phyloP scores from a whole-genome alignment of 352 stramenopile species.

The Phytopythium kandeliae region DNA sequence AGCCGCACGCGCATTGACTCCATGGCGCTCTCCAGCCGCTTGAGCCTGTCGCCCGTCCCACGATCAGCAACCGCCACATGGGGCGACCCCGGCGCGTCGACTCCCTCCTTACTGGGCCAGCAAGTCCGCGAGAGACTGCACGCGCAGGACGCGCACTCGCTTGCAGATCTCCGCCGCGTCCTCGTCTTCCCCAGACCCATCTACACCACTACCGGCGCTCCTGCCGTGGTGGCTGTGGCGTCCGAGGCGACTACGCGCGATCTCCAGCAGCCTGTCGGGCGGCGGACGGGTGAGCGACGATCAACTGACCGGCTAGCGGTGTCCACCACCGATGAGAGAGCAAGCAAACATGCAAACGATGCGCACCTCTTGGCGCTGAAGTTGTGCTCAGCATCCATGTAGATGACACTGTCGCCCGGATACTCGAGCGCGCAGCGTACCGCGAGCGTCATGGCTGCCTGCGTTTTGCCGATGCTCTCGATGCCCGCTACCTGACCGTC shows the following conservation, averaged over 20 bases:
- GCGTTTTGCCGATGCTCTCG: conserved; percentile 72
- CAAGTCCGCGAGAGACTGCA: conserved; percentile 37
- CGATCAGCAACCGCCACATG: too few relatives aligned
- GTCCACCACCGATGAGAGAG: background rate
- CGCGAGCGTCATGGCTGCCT: conserved; percentile 68
- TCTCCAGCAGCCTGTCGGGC: conserved; percentile 34
- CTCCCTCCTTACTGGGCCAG: conserved; percentile 24
- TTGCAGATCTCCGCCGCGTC: conserved; percentile 22
- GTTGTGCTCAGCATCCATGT: conserved; percentile 67
- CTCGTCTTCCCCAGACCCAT: background rate
- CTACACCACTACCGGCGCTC: too few relatives aligned
- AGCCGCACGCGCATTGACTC: conserved; percentile 44
- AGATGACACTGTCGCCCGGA: conserved; percentile 44
- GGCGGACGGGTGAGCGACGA: background rate
- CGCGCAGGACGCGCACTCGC: conserved; percentile 36
- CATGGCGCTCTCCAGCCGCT: conserved; percentile 44
- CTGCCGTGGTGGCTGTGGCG: conserved; percentile 1
- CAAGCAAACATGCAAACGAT: background rate
- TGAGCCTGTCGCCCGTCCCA: conserved; percentile 29
- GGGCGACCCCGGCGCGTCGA: too few relatives aligned
- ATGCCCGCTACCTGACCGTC: conserved; percentile 49
- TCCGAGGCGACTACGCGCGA: conserved; percentile 28
- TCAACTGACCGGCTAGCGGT: too few relatives aligned
- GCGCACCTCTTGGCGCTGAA: conserved; percentile 63
- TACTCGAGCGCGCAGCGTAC: conserved; percentile 67